Base-by-base conservation (phyloP, 129 eudicot genomes). In the Flaveria robusta region DNA sequence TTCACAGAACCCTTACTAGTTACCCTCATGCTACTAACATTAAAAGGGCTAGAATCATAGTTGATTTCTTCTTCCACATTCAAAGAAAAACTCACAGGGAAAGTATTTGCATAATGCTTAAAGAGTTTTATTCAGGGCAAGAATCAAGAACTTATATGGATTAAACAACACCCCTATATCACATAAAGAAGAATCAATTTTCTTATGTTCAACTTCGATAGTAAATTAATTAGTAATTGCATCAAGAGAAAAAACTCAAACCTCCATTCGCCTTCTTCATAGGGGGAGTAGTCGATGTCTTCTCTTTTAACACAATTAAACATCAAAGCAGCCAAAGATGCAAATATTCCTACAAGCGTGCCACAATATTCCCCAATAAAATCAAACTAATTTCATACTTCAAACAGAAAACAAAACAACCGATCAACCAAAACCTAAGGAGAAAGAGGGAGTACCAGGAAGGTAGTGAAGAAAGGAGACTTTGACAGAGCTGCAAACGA, bases 261-360 rank as follows among this genome's bases (percentile, higher is more conserved):
- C 98, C 98, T 94, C 98, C 98, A 94, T 81, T 94, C 98, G 56
- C 97, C 96, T 71, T 94, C 98, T n/a, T 94, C 98, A 29, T 89
- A 94, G 15, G 98, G 98, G 43, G 98, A 94, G 77, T 94, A 94
- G 51, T 94, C 97, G 49, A 94, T 89, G 37, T 94, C 98, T 68
- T 94, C 98, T 74, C 86, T 94, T 75, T 86, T 75, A 41, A 94
- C 97, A 78, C 96, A 94, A 87, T 91, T 94, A 76, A 94, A 94
- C 98, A 94, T 94, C 96, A 94, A 87, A 68, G 97, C 98, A 59
- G 98, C 92, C 77, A 94, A 81, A 31, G 98, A 91, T 20, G 98
- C 98, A 77, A 94, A 94, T 58, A 94, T 94, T 11, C 98, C 98
- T 93, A 66, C 67, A 78, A 78, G 45, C n/a, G 23, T 24, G 5